Evolutionary conservation across 2,329 filamentous ascomycete genomes (phyloP).

Genomic region (Sporothrix brasiliensis): DNA sequence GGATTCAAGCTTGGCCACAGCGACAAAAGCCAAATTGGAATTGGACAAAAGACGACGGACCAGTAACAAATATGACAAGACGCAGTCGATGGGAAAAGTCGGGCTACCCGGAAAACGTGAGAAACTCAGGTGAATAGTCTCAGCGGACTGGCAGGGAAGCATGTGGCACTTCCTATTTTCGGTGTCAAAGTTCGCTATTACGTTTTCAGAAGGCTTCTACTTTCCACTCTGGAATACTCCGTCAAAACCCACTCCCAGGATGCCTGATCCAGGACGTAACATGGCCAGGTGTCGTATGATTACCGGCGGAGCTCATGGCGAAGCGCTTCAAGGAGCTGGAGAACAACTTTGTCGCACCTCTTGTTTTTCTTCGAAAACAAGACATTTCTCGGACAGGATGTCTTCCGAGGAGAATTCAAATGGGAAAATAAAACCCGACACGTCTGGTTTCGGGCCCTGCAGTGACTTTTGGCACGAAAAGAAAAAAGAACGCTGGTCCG

Average conservation of each 20-base stretch:
- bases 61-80: neutral
- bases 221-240: neutral
- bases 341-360: neutral
- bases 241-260: neutral
- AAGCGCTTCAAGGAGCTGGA: neutral
- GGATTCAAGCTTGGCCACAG: neutral
- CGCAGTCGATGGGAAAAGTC: neutral
- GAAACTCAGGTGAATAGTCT: neutral
- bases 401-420: slow-evolving; percentile 20
- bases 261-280: neutral
- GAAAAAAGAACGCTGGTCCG: too few relatives aligned
- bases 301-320: neutral
- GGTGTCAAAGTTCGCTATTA: neutral
- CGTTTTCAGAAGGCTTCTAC: neutral
- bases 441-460: slow-evolving; percentile 7
- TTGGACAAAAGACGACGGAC: neutral
- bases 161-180: slow-evolving; percentile 7
- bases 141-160: slow-evolving; percentile 4
- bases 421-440: slow-evolving; percentile 20
- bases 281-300: slow-evolving; percentile 1
- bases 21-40: neutral
- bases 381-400: neutral
- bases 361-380: neutral
- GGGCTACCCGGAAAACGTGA: slow-evolving; percentile 12
- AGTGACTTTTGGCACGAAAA: neutral